Conservation (phyloP, 495 filamentous ascomycete species). For the Talaromyces thailandensis region DNA sequence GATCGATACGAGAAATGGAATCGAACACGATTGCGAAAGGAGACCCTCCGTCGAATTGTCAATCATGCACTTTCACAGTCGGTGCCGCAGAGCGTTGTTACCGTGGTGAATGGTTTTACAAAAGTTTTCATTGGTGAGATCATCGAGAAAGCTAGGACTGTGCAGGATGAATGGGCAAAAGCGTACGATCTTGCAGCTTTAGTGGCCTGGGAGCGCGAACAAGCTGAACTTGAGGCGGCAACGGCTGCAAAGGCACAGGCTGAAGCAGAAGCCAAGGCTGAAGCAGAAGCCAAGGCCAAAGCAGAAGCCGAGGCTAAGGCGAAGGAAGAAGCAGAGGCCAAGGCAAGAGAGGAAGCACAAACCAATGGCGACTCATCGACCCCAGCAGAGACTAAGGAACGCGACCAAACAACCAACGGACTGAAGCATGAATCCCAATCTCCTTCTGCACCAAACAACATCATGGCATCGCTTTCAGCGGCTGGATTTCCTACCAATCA, state of each 20-base stretch:
- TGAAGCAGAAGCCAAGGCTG: slow-evolving; percentile 3
- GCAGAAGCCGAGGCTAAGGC: slow-evolving; percentile 4
- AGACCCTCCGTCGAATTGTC: slow-evolving; percentile 57
- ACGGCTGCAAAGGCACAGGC: slow-evolving; percentile 16
- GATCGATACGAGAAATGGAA: slow-evolving; percentile 67
- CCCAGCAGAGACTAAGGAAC: slow-evolving; percentile 1
- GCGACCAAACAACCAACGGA: neutral
- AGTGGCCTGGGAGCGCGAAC: slow-evolving; percentile 24
- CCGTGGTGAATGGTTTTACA: slow-evolving; percentile 68
- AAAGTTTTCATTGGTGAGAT: slow-evolving; percentile 82
- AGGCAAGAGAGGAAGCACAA: neutral
- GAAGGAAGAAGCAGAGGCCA: slow-evolving; percentile 7
- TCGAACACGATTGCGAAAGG: slow-evolving; percentile 57
- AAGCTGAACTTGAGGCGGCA: slow-evolving; percentile 32
- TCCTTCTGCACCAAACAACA: neutral
- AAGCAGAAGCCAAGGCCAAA: slow-evolving; percentile 4
- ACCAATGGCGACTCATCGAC: neutral
- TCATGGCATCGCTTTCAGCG: neutral
- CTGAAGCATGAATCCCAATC: neutral
- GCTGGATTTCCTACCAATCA: neutral
- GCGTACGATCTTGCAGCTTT: slow-evolving; percentile 31
- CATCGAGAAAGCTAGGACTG: slow-evolving; percentile 67
- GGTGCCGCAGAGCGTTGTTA: slow-evolving; percentile 67
- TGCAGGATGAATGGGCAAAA: slow-evolving; percentile 70
- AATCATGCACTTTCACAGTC: slow-evolving; percentile 88